These are phyloP conservation scores for Gyrodon lividus DNA, from an alignment of 768 basidiomycete species.

Conservation along the genomic window DNA sequence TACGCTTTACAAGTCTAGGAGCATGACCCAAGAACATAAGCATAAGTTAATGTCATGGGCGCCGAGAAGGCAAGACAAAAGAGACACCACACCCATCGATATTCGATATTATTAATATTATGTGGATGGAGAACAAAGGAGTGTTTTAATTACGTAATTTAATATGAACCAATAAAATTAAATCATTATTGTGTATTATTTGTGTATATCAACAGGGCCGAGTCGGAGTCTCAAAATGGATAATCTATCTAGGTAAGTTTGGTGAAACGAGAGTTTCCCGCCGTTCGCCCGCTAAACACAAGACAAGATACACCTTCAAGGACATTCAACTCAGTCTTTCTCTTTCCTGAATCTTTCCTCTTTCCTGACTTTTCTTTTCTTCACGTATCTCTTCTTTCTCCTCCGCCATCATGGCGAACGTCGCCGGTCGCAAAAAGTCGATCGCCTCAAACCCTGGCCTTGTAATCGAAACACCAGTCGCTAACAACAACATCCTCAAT, in stretches of 20 bases:
- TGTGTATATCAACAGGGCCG: slow-evolving; percentile 26
- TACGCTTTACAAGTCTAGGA: no score
- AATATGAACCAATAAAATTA: neutral
- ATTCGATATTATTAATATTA: no score
- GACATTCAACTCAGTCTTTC: no score
- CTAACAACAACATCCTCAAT: slow-evolving; percentile 86
- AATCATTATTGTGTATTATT: slow-evolving; percentile 26
- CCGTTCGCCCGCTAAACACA: slow-evolving; percentile 14
- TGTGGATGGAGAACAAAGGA: no score
- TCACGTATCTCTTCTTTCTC: slow-evolving; percentile 10
- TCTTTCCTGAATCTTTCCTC: neutral
- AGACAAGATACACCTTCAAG: slow-evolving; percentile 5
- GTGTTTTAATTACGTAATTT: neutral
- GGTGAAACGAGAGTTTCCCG: slow-evolving; percentile 4
- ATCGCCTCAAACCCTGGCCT: slow-evolving; percentile 63
- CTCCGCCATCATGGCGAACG: slow-evolving; percentile 41
- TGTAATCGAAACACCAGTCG: slow-evolving; percentile 71
- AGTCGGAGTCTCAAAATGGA: slow-evolving; percentile 31
- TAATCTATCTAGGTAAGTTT: slow-evolving; percentile 27
- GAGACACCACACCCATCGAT: no score
- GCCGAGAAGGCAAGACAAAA: no score
- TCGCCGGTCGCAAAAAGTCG: slow-evolving; percentile 78
- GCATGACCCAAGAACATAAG: no score
- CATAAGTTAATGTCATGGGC: no score
- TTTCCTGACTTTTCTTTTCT: neutral